Percentiles rank a stretch among this genome's conserved stretches.
Evolutionary conservation across 129 eudicot species (phyloP).

Genomic region (Saussurea involucrata): DNA sequence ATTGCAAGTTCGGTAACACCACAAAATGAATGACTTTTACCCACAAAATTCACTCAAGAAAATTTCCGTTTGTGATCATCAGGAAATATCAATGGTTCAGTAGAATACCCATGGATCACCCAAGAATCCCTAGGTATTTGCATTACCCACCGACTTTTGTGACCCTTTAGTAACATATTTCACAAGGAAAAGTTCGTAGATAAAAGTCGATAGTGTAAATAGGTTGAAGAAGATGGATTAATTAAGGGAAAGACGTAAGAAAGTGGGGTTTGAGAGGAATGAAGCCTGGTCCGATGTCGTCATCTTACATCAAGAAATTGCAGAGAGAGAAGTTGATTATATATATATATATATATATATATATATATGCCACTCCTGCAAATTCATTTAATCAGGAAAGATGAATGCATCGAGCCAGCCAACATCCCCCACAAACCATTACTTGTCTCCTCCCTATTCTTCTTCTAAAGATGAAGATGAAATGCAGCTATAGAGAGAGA

Average conservation of each 20-base stretch:
- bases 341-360: no score
- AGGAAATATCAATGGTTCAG: no score
- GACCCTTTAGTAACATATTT: no score
- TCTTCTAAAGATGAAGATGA: neutral
- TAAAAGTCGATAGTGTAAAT: no score
- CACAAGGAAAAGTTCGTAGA: no score
- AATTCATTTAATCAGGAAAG: neutral
- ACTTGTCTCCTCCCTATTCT: neutral
- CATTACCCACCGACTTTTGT: no score
- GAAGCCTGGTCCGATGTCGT: constrained; percentile 99
- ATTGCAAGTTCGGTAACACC: neutral
- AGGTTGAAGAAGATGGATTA: neutral
- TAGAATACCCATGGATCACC: no score
- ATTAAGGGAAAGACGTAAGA: neutral
- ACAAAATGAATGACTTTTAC: no score
- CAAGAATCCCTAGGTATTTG: no score
- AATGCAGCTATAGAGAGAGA: neutral
- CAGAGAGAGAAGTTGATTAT: constrained; percentile 5
- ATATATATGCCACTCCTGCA: neutral
- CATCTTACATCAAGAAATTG: constrained; percentile 23
- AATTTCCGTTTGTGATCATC: no score
- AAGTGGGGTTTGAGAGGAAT: constrained; percentile 83
- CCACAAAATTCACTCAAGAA: no score
- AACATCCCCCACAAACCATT: constrained; percentile 65
- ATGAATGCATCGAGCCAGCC: constrained; percentile 70